Percentiles rank a stretch among this genome's conserved stretches.
Evolutionary conservation across 116 monocot genomes (phyloP).

Genomic region (Papilionanthe hybrid): DNA sequence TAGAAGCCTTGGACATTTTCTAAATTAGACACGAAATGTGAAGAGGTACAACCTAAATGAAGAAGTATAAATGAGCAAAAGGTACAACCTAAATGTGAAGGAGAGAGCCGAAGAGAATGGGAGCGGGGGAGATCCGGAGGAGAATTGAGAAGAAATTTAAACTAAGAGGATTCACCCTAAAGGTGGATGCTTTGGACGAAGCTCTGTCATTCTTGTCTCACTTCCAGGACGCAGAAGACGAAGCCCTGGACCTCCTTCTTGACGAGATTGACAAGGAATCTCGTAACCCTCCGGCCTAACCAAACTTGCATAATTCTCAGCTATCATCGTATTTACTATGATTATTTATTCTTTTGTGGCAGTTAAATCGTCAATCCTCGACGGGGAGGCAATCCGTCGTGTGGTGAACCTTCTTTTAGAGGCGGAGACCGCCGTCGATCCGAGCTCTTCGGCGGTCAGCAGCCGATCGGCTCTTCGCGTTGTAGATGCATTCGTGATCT

Average conservation of each 20-base stretch:
- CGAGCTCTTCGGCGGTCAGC: slow-evolving; percentile 21
- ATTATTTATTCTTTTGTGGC: slow-evolving; percentile 8
- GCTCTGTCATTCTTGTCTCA: slow-evolving; percentile 58
- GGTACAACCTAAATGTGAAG: too few relatives aligned
- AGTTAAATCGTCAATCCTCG: slow-evolving; percentile 75
- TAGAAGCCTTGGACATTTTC: too few relatives aligned
- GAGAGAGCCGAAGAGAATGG: background rate
- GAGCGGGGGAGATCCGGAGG: slow-evolving; percentile 31
- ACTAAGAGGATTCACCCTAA: slow-evolving; percentile 78
- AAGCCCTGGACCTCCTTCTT: slow-evolving; percentile 84
- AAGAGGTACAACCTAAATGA: too few relatives aligned
- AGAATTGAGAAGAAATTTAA: slow-evolving; percentile 77
- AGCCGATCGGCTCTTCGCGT: slow-evolving; percentile 46
- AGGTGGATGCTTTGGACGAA: slow-evolving; percentile 72
- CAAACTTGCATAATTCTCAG: background rate
- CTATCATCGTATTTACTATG: background rate
- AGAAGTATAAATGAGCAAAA: too few relatives aligned
- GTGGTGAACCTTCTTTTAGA: slow-evolving; percentile 58
- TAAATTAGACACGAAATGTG: too few relatives aligned
- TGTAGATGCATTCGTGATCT: slow-evolving; percentile 70
- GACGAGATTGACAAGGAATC: slow-evolving; percentile 89
- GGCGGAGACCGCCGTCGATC: slow-evolving; percentile 56
- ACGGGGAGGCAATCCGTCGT: slow-evolving; percentile 45
- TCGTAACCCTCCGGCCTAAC: slow-evolving; percentile 10
- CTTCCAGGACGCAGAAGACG: slow-evolving; percentile 80